Base-by-base conservation (phyloP, 257 asterid species). In the Knoxia roxburghii region DNA sequence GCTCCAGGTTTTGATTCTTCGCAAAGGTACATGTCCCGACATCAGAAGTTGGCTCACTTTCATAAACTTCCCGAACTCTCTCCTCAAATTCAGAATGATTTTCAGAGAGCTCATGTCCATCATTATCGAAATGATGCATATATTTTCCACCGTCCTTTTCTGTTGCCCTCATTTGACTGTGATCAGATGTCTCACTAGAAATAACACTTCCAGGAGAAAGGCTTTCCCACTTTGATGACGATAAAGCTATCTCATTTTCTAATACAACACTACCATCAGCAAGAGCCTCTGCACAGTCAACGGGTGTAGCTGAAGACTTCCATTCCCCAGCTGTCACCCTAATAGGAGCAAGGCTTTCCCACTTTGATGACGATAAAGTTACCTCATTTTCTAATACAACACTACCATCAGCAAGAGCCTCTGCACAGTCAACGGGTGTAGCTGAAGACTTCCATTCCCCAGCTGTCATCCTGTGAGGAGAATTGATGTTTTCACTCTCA, bases 381-480 rank as follows among this genome's bases (percentile, higher is more conserved):
- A 78, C 79, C 74, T 84, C 89, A 73, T 85, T 88, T 40, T 87
- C 91, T 50, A 86, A 75, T 80, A 86, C 78, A 52, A 87, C 83
- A 70, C n/a, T n/a, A n/a, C 93, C 90, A 53, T 95, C 88, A 61
- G 96, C 82, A 56, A 86, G 86, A 65, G 89, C 78, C 20, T 75
- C 69, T 65, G 89, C 92, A 76, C 80, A 72, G 69, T 83, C 92
- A 71, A 82, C 75, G 6, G 95, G 89, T 68, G 86, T 85, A 67
- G 95, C 91, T 30, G 89, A 82, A 73, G 88, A 81, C 82, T 82
- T 82, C 93, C 91, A 79, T 67, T 83, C 93, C 57, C 83, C 76
- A 64, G 43, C 77, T 59, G 75, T 77, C 73, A 75, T 84, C 32
- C 62, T 80, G 75, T 61, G 43, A 24, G 89, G 80, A 69, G 90